These are phyloP conservation scores for Globisporangium solare DNA, from an alignment of 352 stramenopile genomes.

Conservation along the genomic window DNA sequence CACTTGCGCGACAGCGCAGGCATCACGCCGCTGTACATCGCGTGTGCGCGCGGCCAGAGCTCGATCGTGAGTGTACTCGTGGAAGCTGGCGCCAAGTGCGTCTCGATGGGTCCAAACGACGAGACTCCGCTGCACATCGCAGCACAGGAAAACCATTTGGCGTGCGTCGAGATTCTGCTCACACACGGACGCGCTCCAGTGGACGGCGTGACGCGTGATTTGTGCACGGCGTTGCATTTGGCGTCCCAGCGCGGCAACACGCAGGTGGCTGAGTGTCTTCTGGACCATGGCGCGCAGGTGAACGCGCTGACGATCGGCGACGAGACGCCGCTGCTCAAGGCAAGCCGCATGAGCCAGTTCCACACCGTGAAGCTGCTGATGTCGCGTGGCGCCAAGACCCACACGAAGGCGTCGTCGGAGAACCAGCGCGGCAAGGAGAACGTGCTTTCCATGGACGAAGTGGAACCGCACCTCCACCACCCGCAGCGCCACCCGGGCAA, in stretches of 20 bases:
- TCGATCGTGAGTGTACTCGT: conserved; percentile 58
- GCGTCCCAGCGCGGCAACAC: conserved; percentile 78
- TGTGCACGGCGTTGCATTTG: conserved; percentile 71
- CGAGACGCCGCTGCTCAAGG: conserved; percentile 75
- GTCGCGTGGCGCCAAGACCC: conserved; percentile 36
- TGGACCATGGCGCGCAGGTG: conserved; percentile 66
- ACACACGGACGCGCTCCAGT: conserved; percentile 38
- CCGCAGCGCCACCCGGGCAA: conserved; percentile 18
- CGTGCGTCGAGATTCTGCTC: conserved; percentile 61
- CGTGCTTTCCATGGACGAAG: conserved; percentile 16
- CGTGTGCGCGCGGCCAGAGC: conserved; percentile 60
- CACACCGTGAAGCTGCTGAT: conserved; percentile 73
- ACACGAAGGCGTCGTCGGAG: conserved; percentile 17
- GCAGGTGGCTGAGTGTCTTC: conserved; percentile 50
- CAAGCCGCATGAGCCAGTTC: conserved; percentile 77
- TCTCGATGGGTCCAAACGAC: conserved; percentile 55
- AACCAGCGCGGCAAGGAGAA: conserved; percentile 23
- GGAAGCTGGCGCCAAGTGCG: conserved; percentile 45
- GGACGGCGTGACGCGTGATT: conserved; percentile 50
- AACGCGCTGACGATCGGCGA: conserved; percentile 53
- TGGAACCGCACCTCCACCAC: conserved; percentile 15
- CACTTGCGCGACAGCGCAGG: conserved; percentile 51
- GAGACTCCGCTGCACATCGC: conserved; percentile 79
- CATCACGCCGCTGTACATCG: conserved; percentile 75
- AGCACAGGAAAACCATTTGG: conserved; percentile 76